Evolutionary conservation across 2,329 filamentous ascomycete genomes (phyloP).

Genomic region (Aspergillus viridinutans): DNA sequence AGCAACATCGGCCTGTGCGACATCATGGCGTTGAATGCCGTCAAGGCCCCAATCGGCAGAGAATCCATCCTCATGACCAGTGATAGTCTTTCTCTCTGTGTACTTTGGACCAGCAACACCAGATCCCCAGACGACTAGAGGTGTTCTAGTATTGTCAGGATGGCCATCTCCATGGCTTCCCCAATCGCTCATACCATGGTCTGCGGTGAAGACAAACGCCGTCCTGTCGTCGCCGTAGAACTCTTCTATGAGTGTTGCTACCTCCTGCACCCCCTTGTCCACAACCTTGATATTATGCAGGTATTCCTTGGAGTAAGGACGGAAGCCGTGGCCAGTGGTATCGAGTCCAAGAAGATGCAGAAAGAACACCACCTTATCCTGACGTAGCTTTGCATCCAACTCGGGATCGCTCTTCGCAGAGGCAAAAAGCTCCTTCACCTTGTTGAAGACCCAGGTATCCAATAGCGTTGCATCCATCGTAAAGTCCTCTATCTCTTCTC

Average conservation of each 20-base stretch:
- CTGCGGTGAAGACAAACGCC: constrained; percentile 93
- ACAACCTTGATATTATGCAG: constrained; percentile 91
- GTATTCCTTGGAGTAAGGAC: constrained; percentile 94
- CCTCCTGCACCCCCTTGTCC: constrained; percentile 81
- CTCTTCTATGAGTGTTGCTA: constrained; percentile 72
- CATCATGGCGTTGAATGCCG: constrained; percentile 79
- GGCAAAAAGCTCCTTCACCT: constrained; percentile 80
- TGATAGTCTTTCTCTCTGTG: constrained; percentile 53
- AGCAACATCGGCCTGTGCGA: constrained; percentile 88
- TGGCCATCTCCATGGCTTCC: constrained; percentile 98
- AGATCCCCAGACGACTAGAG: constrained; percentile 88
- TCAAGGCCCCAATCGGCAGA: constrained; percentile 85
- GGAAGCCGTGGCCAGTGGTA: constrained; percentile 77
- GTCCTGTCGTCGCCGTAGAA: constrained; percentile 85
- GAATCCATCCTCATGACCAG: constrained; percentile 81
- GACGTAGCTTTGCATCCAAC: constrained; percentile 64
- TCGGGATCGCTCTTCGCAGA: constrained; percentile 74
- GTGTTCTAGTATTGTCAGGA: constrained; percentile 93
- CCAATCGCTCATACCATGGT: constrained; percentile 99
- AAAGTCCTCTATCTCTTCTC: constrained; percentile 83
- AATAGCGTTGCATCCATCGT: constrained; percentile 74
- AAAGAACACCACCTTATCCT: constrained; percentile 93
- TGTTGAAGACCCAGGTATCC: constrained; percentile 94
- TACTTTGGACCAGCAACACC: constrained; percentile 74
- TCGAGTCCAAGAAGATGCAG: constrained; percentile 89